Evolutionary conservation across 1,284 basidiomycete species (phyloP).

Genomic region (Rhodotorula sp.): DNA sequence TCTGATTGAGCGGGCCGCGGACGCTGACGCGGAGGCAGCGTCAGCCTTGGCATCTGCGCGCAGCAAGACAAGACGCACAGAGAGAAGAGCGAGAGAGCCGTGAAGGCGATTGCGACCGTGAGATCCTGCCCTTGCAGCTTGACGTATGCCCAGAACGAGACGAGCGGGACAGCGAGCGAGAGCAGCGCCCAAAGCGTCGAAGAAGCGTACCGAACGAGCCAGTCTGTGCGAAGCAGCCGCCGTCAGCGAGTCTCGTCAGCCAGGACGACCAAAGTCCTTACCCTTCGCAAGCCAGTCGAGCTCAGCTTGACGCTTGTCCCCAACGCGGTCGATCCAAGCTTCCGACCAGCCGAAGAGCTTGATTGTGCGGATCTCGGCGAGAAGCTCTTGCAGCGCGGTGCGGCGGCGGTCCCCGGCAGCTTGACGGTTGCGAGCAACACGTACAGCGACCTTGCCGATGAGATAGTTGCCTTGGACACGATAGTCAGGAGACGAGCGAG

Average conservation of each 20-base stretch:
- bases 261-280: conserved; percentile 16
- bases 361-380: conserved; percentile 29
- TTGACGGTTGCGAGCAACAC: background rate
- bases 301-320: conserved; percentile 42
- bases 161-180: conserved; percentile 31
- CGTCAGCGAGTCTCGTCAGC: conserved; percentile 2
- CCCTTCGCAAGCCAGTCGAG: conserved; percentile 45
- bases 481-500: background rate
- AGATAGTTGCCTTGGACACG: conserved; percentile 15
- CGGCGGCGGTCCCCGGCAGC: conserved; percentile 29
- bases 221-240: conserved; percentile 25
- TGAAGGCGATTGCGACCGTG: conserved; percentile 43
- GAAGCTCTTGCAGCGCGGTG: conserved; percentile 33
- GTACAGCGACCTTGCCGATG: conserved; percentile 16
- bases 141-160: conserved; percentile 36
- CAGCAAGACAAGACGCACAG: conserved; percentile 7
- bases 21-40: conserved; percentile 8
- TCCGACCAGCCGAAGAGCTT: conserved; percentile 40
- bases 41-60: too few relatives aligned
- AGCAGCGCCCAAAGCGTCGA: conserved; percentile 34
- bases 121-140: conserved; percentile 31
- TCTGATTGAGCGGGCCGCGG: conserved; percentile 36
- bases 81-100: conserved; percentile 37
- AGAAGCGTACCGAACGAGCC: conserved; percentile 11
- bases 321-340: conserved; percentile 38